Conservation (phyloP, 2,329 filamentous ascomycete species). For the Cyclaneusma minus region DNA sequence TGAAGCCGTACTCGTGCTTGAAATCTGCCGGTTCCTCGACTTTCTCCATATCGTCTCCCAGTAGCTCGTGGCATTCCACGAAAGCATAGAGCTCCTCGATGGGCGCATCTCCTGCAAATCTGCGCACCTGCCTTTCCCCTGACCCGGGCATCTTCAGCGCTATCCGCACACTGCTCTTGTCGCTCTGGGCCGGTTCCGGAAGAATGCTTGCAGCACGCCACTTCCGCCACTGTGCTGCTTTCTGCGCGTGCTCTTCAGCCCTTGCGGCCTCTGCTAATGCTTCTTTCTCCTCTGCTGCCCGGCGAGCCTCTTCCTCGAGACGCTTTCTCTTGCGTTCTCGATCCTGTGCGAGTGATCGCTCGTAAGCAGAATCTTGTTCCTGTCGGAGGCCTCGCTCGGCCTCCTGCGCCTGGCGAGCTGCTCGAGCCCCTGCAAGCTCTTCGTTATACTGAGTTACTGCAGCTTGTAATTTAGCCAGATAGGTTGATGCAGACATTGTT, state of each 20-base stretch:
- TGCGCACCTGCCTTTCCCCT: conserved; percentile 61
- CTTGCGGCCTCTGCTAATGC: conserved; percentile 46
- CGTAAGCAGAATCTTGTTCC: conserved; percentile 87
- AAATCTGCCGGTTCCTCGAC: conserved; percentile 45
- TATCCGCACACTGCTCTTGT: conserved; percentile 57
- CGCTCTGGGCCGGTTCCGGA: conserved; percentile 48
- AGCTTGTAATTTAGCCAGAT: conserved; percentile 57
- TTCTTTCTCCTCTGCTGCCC: conserved; percentile 49
- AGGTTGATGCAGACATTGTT: conserved; percentile 51
- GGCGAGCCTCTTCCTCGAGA: conserved; percentile 59
- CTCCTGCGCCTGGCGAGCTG: conserved; percentile 64
- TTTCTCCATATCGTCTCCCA: conserved; percentile 25
- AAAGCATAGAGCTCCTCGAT: conserved; percentile 92
- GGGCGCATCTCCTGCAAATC: conserved; percentile 51
- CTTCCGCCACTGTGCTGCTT: conserved; percentile 51
- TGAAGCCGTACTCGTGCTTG: conserved; percentile 71
- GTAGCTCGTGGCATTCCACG: conserved; percentile 72
- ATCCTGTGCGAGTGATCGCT: conserved; percentile 77
- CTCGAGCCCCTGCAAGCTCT: conserved; percentile 59
- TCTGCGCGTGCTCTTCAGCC: conserved; percentile 31
- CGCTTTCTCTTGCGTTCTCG: conserved; percentile 66
- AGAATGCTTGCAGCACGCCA: conserved; percentile 61
- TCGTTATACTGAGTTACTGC: conserved; percentile 64
- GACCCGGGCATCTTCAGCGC: conserved; percentile 47
- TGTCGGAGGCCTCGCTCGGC: conserved; percentile 67